phyloP scores from a whole-genome alignment of 2,329 filamentous ascomycete species.

The Aureobasidium melanogenum region DNA sequence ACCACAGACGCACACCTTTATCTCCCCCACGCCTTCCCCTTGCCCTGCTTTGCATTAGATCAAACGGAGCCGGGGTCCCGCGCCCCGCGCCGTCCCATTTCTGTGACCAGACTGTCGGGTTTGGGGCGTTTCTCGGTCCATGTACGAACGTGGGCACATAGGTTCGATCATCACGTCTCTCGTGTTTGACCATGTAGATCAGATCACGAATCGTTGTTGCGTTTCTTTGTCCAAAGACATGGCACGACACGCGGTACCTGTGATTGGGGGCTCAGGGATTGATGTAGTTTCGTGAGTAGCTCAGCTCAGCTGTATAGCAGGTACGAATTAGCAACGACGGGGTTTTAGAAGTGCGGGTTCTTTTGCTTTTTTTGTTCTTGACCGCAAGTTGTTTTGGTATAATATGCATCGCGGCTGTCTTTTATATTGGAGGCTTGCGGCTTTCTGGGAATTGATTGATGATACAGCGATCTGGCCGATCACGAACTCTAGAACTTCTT shows the following conservation, averaged over 20 bases:
- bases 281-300: background rate
- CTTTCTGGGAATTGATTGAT: background rate
- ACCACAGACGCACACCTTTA: background rate
- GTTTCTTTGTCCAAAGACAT: background rate
- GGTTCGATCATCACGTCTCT: background rate
- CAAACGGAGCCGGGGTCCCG: background rate
- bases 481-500: background rate
- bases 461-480: background rate
- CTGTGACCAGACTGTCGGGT: background rate
- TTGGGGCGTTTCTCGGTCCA: background rate
- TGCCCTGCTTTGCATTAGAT: slow-evolving; percentile 1
- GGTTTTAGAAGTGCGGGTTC: background rate
- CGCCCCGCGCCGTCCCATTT: background rate
- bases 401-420: too few species aligned
- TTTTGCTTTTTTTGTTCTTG: background rate
- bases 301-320: background rate
- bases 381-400: background rate
- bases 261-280: too few species aligned
- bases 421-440: too few species aligned
- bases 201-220: background rate
- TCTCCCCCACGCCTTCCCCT: background rate
- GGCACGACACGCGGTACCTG: background rate
- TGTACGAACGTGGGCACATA: background rate
- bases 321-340: too few species aligned
- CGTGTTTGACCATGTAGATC: background rate